Conservation (phyloP, 225 moss, liverwort and hornwort species). For the Pseudoscleropodium purum region DNA sequence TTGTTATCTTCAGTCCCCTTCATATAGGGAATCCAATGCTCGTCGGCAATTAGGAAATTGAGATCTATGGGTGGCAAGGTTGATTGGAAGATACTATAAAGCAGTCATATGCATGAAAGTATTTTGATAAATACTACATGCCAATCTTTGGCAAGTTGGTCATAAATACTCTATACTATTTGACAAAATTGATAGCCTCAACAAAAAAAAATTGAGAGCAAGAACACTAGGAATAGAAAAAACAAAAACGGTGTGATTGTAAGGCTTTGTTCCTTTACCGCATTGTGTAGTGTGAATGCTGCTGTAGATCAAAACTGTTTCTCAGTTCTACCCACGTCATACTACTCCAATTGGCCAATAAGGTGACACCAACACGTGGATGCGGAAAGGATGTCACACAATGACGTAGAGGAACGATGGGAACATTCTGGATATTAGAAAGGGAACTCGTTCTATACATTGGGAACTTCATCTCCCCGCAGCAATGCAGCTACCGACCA, state of each 20-base stretch:
- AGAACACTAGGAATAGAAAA: rapidly evolving
- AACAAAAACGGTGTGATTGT: neutral
- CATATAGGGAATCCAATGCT: neutral
- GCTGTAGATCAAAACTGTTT: neutral
- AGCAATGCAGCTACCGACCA: neutral
- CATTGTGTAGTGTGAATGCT: too few species aligned
- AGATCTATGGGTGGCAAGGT: neutral
- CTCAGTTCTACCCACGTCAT: neutral
- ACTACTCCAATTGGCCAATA: neutral
- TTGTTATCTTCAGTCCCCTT: too few species aligned
- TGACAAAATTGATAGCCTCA: neutral
- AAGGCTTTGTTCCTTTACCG: too few species aligned
- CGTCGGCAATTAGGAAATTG: rapidly evolving
- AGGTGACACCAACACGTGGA: neutral
- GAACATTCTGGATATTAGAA: neutral
- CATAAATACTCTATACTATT: rapidly evolving
- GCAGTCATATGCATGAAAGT: neutral
- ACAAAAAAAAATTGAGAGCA: neutral
- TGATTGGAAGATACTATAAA: rapidly evolving
- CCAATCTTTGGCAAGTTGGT: rapidly evolving
- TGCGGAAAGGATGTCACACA: neutral
- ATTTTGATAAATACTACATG: neutral
- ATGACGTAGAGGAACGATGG: neutral
- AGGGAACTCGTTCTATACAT: neutral
- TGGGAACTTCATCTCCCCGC: neutral